These are phyloP conservation scores for Umbelopsis sp. DNA, from an alignment of 192 early-diverging fungal genomes.

Conservation along the genomic window DNA sequence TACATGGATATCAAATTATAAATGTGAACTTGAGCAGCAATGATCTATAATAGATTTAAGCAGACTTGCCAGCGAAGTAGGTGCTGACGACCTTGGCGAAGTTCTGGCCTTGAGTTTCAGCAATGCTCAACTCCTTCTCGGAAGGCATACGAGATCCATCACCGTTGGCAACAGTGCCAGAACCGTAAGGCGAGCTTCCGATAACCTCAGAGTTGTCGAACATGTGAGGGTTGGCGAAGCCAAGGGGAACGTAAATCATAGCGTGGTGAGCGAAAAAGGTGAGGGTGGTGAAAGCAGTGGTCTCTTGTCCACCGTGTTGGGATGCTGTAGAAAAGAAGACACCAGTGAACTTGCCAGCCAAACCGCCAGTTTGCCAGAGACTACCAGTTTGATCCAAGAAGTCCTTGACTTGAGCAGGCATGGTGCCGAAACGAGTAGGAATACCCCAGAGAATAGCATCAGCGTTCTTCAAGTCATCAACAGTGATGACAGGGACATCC, in stretches of 20 bases:
- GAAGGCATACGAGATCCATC: conserved; percentile 61
- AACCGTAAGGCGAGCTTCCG: conserved; percentile 27
- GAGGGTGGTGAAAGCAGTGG: conserved; percentile 63
- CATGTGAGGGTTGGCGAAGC: conserved; percentile 50
- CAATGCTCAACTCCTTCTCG: conserved; percentile 64
- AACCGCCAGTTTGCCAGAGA: conserved; percentile 49
- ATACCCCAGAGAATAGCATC: conserved; percentile 59
- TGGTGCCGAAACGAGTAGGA: conserved; percentile 66
- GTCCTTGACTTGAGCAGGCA: conserved; percentile 78
- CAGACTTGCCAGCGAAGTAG: conserved; percentile 1
- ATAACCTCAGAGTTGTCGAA: conserved; percentile 42
- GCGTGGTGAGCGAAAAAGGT: conserved; percentile 75
- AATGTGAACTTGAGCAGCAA: not conserved
- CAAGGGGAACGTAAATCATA: conserved; percentile 75
- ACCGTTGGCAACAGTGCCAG: conserved; percentile 33
- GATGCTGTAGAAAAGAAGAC: conserved; percentile 73
- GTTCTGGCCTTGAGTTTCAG: conserved; percentile 52
- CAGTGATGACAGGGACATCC: conserved; percentile 47
- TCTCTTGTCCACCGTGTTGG: conserved; percentile 82
- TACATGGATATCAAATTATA: not conserved
- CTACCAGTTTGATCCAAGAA: conserved; percentile 32
- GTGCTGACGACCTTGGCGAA: conserved; percentile 51
- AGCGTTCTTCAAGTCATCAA: conserved; percentile 39
- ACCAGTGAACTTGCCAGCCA: conserved; percentile 73
- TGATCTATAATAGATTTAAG: not conserved